A percentile compares a stretch with the other conserved stretches of the same genome.
Conservation (phyloP, 164 flowering plant genomes). For the Stephania cephalantha region DNA sequence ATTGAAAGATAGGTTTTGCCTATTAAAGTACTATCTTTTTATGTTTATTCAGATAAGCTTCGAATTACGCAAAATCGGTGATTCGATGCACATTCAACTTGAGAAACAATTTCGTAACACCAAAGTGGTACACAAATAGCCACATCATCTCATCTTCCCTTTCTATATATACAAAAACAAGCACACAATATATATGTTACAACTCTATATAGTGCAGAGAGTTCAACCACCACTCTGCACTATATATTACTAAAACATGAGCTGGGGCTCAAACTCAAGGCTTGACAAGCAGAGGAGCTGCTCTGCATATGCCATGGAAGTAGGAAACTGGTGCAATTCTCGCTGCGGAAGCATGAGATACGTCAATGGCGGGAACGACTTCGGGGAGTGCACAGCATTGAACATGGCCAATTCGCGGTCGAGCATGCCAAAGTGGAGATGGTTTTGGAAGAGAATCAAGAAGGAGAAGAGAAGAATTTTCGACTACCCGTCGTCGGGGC, state of each 20-base stretch:
- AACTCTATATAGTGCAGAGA: too few species aligned
- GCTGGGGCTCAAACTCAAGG: constrained; percentile 2
- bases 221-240: too few species aligned
- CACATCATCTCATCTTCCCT: not conserved
- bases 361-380: constrained; percentile 6
- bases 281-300: constrained; percentile 3
- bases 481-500: constrained; percentile 11
- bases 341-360: constrained; percentile 20
- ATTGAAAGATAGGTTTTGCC: too few species aligned
- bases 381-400: not conserved
- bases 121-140: too few species aligned
- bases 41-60: too few species aligned
- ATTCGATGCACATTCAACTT: too few species aligned
- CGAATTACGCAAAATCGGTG: too few species aligned
- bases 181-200: too few species aligned
- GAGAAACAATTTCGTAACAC: too few species aligned
- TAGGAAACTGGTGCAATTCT: constrained; percentile 28
- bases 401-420: not conserved
- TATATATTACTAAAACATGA: not conserved
- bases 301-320: constrained; percentile 20
- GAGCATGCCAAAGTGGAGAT: constrained; percentile 31
- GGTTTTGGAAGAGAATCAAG: constrained; percentile 42
- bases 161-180: not conserved
- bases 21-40: too few species aligned
- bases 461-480: constrained; percentile 34